These are phyloP conservation scores for Lactifluus rugatus DNA, from an alignment of 768 basidiomycete genomes.

Conservation along the genomic window DNA sequence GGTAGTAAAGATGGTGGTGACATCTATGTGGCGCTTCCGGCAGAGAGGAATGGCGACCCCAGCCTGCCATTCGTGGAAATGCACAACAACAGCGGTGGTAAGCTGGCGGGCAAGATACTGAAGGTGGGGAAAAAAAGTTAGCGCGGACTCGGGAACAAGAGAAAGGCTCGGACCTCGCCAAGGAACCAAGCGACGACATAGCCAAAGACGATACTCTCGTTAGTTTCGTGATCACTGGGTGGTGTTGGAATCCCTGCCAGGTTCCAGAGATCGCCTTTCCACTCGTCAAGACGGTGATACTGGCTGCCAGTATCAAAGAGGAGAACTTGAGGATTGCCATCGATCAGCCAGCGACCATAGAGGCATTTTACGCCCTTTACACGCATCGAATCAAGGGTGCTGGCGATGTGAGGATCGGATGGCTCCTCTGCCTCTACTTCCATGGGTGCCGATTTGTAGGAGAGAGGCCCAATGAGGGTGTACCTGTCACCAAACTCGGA, in stretches of 20 bases:
- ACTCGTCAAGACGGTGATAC: constrained; percentile 87
- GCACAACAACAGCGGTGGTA: constrained; percentile 82
- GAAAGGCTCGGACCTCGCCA: constrained; percentile 58
- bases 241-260: constrained; percentile 96
- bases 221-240: constrained; percentile 94
- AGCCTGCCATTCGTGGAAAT: constrained; percentile 99
- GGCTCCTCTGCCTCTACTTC: constrained; percentile 95
- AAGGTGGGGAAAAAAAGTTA: constrained; percentile 4
- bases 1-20: constrained; percentile 97
- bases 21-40: constrained; percentile 93
- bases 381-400: constrained; percentile 73
- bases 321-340: constrained; percentile 89
- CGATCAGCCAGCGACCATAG: constrained; percentile 97
- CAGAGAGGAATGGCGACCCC: constrained; percentile 92
- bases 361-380: constrained; percentile 86
- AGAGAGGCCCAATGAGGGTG: constrained; percentile 94
- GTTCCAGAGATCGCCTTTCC: constrained; percentile 99
- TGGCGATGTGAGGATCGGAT: constrained; percentile 65
- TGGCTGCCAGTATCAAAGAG: constrained; percentile 91
- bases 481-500: constrained; percentile 93
- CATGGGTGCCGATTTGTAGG: constrained; percentile 98
- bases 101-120: constrained; percentile 79
- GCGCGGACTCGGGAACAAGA: background rate
- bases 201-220: constrained; percentile 95
- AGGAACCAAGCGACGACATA: constrained; percentile 99